These are phyloP conservation scores for Sporothrix pseudoabietina DNA, from an alignment of 2,329 filamentous ascomycete genomes.

Conservation along the genomic window DNA sequence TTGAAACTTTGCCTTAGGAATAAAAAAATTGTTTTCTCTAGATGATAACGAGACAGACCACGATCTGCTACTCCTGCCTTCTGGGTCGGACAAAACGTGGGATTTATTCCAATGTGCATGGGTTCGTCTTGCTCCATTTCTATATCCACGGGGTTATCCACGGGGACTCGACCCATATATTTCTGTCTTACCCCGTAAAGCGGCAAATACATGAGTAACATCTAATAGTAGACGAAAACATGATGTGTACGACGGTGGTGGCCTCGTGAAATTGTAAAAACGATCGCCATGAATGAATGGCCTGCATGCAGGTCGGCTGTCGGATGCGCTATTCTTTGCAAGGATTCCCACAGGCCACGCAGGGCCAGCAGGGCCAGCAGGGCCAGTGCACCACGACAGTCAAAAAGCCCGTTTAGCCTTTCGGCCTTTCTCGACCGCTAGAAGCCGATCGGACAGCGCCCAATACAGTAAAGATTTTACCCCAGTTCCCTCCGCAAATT, in stretches of 20 bases:
- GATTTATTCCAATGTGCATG: not conserved
- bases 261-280: not conserved
- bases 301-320: not conserved
- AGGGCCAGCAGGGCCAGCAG: not conserved
- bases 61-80: not conserved
- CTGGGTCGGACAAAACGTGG: not conserved
- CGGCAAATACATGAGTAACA: not conserved
- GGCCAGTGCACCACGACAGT: not conserved
- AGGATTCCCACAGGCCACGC: not conserved
- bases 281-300: not conserved
- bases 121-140: not conserved
- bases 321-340: not conserved
- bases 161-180: not conserved
- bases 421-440: no score
- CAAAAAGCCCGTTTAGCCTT: not conserved
- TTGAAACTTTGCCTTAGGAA: not conserved
- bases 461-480: not conserved
- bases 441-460: not conserved
- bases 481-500: not conserved
- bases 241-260: no score
- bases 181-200: not conserved
- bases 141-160: no score
- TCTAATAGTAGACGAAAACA: no score
- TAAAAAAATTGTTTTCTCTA: not conserved
- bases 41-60: not conserved